Percentiles rank a stretch among this genome's conserved stretches.
phyloP scores from a whole-genome alignment of 306 rosid species.

The Gillenia trifoliata region DNA sequence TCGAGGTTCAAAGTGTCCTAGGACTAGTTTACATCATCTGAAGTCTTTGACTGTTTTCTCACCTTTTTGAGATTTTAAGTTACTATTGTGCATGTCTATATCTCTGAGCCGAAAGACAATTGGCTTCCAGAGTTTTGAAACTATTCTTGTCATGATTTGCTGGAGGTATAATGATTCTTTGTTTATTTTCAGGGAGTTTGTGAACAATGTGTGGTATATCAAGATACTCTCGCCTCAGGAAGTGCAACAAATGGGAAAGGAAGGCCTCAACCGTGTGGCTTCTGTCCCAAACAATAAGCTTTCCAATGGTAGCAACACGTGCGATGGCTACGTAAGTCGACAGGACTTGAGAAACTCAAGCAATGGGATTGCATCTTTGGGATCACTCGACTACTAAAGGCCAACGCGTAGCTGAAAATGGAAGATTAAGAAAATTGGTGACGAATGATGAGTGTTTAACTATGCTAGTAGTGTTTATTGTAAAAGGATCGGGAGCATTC shows the following conservation, averaged over 20 bases:
- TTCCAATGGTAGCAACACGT: constrained; percentile 31
- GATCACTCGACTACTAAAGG: constrained; percentile 45
- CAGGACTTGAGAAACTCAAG: constrained; percentile 49
- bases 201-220: constrained; percentile 64
- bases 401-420: constrained; percentile 8
- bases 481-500: constrained; percentile 29
- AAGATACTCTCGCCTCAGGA: constrained; percentile 62
- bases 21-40: neutral
- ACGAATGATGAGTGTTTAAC: constrained; percentile 19
- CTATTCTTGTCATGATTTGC: neutral
- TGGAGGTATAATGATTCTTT: neutral
- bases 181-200: constrained; percentile 55
- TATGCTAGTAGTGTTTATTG: constrained; percentile 23
- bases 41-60: neutral
- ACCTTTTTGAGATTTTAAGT: neutral
- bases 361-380: constrained; percentile 56
- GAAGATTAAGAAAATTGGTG: constrained; percentile 9
- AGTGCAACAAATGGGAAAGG: constrained; percentile 67
- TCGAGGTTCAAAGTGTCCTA: neutral
- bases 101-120: neutral
- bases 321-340: constrained; percentile 38
- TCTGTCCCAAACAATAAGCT: constrained; percentile 38
- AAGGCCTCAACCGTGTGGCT: constrained; percentile 30
- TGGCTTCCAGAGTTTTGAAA: neutral
- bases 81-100: neutral